phyloP scores from a whole-genome alignment of 495 filamentous ascomycete species.

The Podospora appendiculata region DNA sequence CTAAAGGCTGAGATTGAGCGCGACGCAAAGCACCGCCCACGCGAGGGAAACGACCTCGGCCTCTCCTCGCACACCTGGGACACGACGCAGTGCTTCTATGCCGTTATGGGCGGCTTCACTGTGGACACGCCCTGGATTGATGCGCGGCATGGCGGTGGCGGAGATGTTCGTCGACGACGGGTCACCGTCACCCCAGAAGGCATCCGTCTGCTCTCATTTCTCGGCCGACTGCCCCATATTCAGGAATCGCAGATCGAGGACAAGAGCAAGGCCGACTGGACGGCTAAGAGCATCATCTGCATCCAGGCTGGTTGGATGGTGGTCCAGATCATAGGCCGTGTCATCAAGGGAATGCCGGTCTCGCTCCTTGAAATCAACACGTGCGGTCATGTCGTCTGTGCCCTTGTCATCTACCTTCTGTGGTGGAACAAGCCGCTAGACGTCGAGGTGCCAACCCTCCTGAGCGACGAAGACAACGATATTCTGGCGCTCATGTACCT shows the following conservation, averaged over 20 bases:
- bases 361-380: slow-evolving; percentile 31
- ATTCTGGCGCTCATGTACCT: slow-evolving; percentile 3
- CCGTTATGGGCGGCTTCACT: slow-evolving; percentile 2
- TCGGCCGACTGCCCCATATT: neutral
- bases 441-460: slow-evolving; percentile 1
- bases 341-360: slow-evolving; percentile 10
- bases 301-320: slow-evolving; percentile 29
- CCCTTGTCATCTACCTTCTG: slow-evolving; percentile 22
- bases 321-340: slow-evolving; percentile 17
- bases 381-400: slow-evolving; percentile 28
- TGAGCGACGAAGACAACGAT: neutral
- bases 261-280: slow-evolving; percentile 10
- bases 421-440: slow-evolving; percentile 11
- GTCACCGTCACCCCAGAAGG: neutral
- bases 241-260: slow-evolving; percentile 3
- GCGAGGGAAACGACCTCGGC: no score
- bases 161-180: neutral
- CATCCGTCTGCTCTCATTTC: slow-evolving; percentile 1
- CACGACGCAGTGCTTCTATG: slow-evolving; percentile 1
- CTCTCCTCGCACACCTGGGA: neutral
- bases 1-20: neutral
- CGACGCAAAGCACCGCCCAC: neutral
- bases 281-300: slow-evolving; percentile 6
- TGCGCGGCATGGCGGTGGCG: neutral
- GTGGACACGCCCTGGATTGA: neutral